phyloP scores from a whole-genome alignment of 371 early-diverging fungal genomes.

The Pancytospora epiphaga region DNA sequence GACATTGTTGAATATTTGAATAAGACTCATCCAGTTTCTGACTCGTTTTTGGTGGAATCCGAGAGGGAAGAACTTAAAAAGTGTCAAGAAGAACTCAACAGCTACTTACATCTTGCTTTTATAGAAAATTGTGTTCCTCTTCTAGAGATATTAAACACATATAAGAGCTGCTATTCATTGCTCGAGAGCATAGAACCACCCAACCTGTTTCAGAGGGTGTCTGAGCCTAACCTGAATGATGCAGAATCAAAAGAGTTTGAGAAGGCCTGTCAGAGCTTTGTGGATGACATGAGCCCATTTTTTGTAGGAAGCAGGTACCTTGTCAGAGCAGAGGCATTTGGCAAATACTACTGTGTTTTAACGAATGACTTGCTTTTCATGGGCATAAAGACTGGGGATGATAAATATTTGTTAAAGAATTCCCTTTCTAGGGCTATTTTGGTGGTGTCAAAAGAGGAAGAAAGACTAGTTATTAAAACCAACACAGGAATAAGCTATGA shows the following conservation, averaged over 20 bases:
- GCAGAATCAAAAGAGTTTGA: conserved; percentile 10
- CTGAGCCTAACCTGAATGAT: neutral
- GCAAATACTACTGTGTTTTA: conserved; percentile 22
- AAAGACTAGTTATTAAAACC: neutral
- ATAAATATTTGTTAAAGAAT: neutral
- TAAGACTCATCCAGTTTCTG: conserved; percentile 17
- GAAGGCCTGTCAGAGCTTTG: conserved; percentile 11
- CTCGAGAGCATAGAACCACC: neutral
- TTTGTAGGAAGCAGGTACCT: conserved; percentile 31
- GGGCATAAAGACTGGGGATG: neutral
- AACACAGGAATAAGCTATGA: conserved; percentile 9
- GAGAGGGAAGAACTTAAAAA: conserved; percentile 23
- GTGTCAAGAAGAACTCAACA: conserved; percentile 13
- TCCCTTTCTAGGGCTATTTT: conserved; percentile 3
- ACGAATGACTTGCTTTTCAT: conserved; percentile 51
- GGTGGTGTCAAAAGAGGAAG: neutral
- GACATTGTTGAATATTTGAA: conserved; percentile 29
- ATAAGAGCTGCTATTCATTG: neutral
- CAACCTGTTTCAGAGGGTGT: neutral
- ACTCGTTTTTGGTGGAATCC: conserved; percentile 15
- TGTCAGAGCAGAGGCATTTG: conserved; percentile 21
- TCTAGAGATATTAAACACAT: conserved; percentile 18
- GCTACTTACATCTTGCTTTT: conserved; percentile 8
- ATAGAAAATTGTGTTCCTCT: conserved; percentile 5
- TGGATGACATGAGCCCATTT: conserved; percentile 30